Base-by-base conservation (phyloP, 2,329 filamentous ascomycete species). In the Colletotrichum echinochloae region DNA sequence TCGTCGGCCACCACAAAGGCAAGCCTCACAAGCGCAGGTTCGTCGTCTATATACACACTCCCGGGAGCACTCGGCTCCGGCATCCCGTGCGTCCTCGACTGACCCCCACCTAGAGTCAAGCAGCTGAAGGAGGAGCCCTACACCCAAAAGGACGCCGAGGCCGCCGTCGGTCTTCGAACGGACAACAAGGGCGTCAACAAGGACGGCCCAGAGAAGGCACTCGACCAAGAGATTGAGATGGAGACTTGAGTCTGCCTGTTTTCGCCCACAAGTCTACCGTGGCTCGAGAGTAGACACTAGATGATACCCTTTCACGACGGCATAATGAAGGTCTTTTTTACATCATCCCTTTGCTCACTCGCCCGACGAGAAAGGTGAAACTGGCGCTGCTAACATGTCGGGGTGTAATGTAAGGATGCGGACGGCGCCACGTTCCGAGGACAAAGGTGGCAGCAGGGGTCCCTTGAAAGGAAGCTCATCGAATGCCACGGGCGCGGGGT, bases 11-110 rank as follows among this genome's bases (percentile, higher is more conserved):
- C 82, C 86, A 86, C 67, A 94, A 92, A 80, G 94, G 94, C 76
- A 99, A 98, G 83, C 94, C 93, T 74, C 96, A 99, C 83, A 98
- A 95, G 88, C 90, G 94, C 85, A 92, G 92, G 93, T 94, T 78
- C 74, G 81, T 77, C 60, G 28, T 33, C 20, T 33, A 14, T 5
- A 48, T 56, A 44, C 20, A 18, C 20, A 51, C 20, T 12, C 18
- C 44, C 35, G 33, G 12, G 51, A 48, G 9, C 37, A 2, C n/a
- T 59, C 28, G 9, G 30, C 12, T 59, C n/a, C 6, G 5, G 1
- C 20, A 30, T 54, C 28, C 11, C n/a, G 14, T 48, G 16, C 5
- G 33, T n/a, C 41, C 28, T 37, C 54, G n/a, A 54, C 64, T 67
- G 48, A 55, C 54, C 23, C 67, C 26, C 60, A 49, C 59, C 30